Percentiles rank a stretch among this genome's conserved stretches.
These are phyloP conservation scores for Salvia miltiorrhiza DNA, from an alignment of 257 asterid species.

Conservation along the genomic window DNA sequence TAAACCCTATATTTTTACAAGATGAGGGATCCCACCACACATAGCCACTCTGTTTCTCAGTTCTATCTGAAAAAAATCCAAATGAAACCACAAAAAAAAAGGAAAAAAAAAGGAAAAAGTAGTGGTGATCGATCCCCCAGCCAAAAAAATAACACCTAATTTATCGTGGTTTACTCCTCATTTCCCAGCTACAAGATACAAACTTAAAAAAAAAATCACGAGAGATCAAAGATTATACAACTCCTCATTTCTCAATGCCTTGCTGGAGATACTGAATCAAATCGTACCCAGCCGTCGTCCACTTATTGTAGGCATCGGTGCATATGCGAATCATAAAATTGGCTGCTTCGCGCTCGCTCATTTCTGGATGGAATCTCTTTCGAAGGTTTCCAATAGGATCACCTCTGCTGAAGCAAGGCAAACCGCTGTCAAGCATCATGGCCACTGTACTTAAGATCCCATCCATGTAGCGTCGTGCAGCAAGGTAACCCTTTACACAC, in stretches of 20 bases:
- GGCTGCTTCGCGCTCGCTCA: slow-evolving; percentile 99
- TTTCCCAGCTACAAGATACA: slow-evolving; percentile 20
- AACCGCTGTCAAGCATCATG: slow-evolving; percentile 89
- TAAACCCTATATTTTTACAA: slow-evolving; percentile 33
- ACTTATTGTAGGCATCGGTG: slow-evolving; percentile 93
- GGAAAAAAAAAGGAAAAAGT: background rate
- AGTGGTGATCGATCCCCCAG: slow-evolving; percentile 17
- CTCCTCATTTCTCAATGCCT: slow-evolving; percentile 86
- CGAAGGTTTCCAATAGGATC: slow-evolving; percentile 97
- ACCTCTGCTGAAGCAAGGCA: slow-evolving; percentile 98
- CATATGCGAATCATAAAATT: slow-evolving; percentile 83
- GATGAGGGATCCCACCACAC: slow-evolving; percentile 16
- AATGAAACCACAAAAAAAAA: background rate
- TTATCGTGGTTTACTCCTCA: background rate
- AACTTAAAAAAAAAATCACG: slow-evolving; percentile 3
- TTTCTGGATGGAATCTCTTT: slow-evolving; percentile 93
- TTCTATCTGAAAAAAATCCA: background rate
- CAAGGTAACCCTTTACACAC: slow-evolving; percentile 98
- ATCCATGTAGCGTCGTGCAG: slow-evolving; percentile 91
- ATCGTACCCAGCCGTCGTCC: slow-evolving; percentile 98
- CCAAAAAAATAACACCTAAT: slow-evolving; percentile 19
- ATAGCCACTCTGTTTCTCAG: background rate
- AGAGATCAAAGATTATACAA: slow-evolving; percentile 23
- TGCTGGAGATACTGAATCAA: slow-evolving; percentile 95
- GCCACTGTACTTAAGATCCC: slow-evolving; percentile 78